phyloP scores from a whole-genome alignment of 306 rosid genomes.

The Castanopsis chinensis region DNA sequence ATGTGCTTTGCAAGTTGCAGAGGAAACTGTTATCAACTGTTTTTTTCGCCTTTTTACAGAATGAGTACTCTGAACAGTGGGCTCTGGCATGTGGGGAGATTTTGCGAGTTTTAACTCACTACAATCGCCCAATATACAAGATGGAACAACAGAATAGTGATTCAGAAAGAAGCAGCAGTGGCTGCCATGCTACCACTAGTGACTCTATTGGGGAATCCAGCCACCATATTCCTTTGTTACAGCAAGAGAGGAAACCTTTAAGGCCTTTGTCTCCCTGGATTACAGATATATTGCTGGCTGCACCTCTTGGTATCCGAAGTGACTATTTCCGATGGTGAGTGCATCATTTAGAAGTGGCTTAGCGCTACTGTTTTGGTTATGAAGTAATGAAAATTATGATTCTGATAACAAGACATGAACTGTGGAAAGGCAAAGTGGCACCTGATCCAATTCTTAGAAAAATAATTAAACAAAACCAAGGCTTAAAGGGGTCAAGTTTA shows the following conservation, averaged over 20 bases:
- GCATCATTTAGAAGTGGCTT: background rate
- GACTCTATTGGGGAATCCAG: conserved; percentile 49
- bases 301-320: conserved; percentile 90
- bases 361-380: background rate
- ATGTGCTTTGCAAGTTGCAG: conserved; percentile 9
- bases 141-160: conserved; percentile 54
- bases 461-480: background rate
- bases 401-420: background rate
- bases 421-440: background rate
- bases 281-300: conserved; percentile 83
- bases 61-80: conserved; percentile 96
- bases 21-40: background rate
- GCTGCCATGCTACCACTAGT: conserved; percentile 82
- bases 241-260: conserved; percentile 80
- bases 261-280: conserved; percentile 98
- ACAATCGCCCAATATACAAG: conserved; percentile 92
- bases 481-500: background rate
- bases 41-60: conserved; percentile 43
- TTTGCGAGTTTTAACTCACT: conserved; percentile 91
- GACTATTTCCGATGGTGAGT: conserved; percentile 98
- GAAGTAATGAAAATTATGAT: background rate
- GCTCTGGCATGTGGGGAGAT: conserved; percentile 97
- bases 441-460: background rate
- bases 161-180: conserved; percentile 84
- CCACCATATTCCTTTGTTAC: conserved; percentile 41